Evolutionary conservation across 768 basidiomycete genomes (phyloP), one percentile per base, ranked within the genome.

Genomic region (Lyophyllum semitale): DNA sequence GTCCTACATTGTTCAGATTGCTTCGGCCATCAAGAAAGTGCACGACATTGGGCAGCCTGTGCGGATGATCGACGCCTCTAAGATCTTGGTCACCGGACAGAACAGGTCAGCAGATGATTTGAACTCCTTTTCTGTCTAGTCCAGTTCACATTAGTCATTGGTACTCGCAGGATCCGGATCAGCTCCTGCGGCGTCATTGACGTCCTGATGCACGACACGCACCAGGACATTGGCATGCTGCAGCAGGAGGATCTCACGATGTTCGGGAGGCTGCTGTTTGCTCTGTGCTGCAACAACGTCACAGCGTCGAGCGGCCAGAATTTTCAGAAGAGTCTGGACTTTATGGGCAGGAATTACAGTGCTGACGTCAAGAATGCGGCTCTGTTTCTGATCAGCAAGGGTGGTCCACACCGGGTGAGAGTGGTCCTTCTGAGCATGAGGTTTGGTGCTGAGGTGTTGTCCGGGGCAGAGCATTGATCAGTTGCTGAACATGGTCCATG

Each of bases 1-100:
- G 97, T 88, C 89, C 3, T 98, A 95, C 65, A 84, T 97, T 45
- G 81, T 93, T 20, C 97, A 99, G 69, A 84, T 98, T 53, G 87
- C 89, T 4, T 87, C 82, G 57, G 95, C 92, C 1, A 84, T 98
- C 70, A 93, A 89, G 71, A 84, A 82, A 42, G 87, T 91, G 0
- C 97, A 99, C 66, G 87, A 88, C 47, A 80, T 80, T 2, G 91
- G 91, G 0, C 74, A 92, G 48, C 91, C 95, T 0, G 80, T 93
- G 37, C 79, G 94, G 37, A 85, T 87, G 71, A 72, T 98, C 20
- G 97, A 98, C 58, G 80, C 85, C 8, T 89, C 87, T 22, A 97
- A 97, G 74, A 82, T 99, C 40, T 65, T 99, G 47, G 71, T 96
- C 27, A 95, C 93, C 1, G 89, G 93, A 17, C 87, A 91, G 75